Evolutionary conservation across 768 basidiomycete species (phyloP), one percentile per base, ranked within the genome.

Genomic region (Tephrocybe sp.): DNA sequence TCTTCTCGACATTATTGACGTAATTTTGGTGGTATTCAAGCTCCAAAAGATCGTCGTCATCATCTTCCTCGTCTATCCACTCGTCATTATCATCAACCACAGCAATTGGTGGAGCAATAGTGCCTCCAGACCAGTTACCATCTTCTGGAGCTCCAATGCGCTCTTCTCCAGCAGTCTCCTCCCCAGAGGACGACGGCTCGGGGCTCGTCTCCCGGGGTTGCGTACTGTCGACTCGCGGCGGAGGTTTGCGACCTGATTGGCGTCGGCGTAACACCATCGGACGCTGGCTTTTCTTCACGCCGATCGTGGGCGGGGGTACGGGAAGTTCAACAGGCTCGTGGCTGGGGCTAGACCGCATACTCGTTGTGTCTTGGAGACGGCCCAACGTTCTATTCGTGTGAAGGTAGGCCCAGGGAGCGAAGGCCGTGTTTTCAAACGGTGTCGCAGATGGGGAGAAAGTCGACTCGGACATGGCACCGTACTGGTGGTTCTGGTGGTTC

Each of bases 121-220:
- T 49, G 8, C 64, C 68, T 50, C 65, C 64, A 1, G 64, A 66
- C 64, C 67, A 72, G 22, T 61, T 56, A 4, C 71, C 69, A 24
- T 75, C 75, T 34, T 74, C 74, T 13, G 63, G 61, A 15, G 64
- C 66, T 8, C 69, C 69, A 49, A 66, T 70, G 24, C 56, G 55
- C 21, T 71, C 79, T 59, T 88, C 88, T 0, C 86, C 88, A 1
- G 87, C 86, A 1, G 85, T 89, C 64, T 88, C 87, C 61, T 91
- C 88, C 1, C 87, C 87, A 15, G 80, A 83, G 0, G 83, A 83
- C 9, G 83, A 84, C 38, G 79, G 76, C 68, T 90, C 88, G 0
- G 86, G 88, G 54, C 84, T 88, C 10, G 88, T 90, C 56, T 91
- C 88, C 34, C 88, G 70, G 6, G 88, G 88, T 57, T 90, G 87